These are phyloP conservation scores for Pichia phayaonensis DNA, from an alignment of 805 yeast genomes.

Conservation along the genomic window DNA sequence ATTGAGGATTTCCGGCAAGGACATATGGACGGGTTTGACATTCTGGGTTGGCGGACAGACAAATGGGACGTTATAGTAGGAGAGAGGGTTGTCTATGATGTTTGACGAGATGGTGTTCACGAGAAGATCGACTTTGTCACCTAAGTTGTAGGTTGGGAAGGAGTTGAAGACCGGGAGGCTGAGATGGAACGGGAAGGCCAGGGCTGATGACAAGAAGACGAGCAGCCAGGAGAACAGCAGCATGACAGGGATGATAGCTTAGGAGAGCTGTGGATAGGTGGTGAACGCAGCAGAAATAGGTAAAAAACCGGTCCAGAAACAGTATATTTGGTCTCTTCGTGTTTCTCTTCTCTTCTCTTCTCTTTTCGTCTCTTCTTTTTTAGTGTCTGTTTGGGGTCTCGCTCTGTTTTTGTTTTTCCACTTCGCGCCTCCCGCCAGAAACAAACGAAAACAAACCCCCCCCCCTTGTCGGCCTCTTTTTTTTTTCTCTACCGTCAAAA, in stretches of 20 bases:
- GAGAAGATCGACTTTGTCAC: slow-evolving; percentile 58
- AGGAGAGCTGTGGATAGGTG: too few relatives aligned
- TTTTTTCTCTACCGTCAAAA: too few relatives aligned
- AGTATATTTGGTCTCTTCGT: too few relatives aligned
- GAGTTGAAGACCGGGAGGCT: slow-evolving; percentile 19
- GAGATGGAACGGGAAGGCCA: neutral
- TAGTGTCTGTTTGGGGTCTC: too few relatives aligned
- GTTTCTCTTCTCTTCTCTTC: too few relatives aligned
- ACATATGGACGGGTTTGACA: slow-evolving; percentile 55
- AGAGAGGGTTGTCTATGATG: slow-evolving; percentile 66
- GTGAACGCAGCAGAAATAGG: too few relatives aligned
- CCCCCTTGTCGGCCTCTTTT: too few relatives aligned
- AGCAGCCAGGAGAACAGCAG: neutral
- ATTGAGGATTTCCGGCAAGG: slow-evolving; percentile 67
- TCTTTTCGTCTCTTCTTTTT: too few relatives aligned
- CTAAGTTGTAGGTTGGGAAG: slow-evolving; percentile 34
- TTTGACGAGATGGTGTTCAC: slow-evolving; percentile 79
- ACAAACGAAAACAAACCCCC: too few relatives aligned
- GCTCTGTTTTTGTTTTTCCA: too few relatives aligned
- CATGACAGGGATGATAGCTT: neutral
- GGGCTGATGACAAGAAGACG: neutral
- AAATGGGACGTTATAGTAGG: slow-evolving; percentile 71
- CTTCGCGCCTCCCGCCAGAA: too few relatives aligned
- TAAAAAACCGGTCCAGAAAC: too few relatives aligned
- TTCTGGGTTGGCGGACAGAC: slow-evolving; percentile 59